phyloP scores from a whole-genome alignment of 805 yeast species.

The Lipomyces mesembrius region DNA sequence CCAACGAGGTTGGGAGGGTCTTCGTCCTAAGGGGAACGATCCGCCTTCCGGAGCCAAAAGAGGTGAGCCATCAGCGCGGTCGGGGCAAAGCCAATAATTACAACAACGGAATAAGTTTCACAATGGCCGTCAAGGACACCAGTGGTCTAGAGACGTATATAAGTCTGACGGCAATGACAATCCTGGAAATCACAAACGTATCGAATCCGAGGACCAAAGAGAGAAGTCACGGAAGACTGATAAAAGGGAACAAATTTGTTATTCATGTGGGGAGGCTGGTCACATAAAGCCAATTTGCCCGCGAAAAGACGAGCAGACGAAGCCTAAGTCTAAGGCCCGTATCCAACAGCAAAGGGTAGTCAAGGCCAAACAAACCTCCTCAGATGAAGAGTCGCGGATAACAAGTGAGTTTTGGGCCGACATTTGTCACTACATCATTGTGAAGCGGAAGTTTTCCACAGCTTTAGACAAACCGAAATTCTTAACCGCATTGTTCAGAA shows the following conservation, averaged over 20 bases:
- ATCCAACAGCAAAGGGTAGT: too few relatives aligned
- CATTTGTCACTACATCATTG: background rate
- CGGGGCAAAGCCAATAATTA: background rate
- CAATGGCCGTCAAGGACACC: background rate
- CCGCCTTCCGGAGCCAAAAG: too few relatives aligned
- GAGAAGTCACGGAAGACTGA: background rate
- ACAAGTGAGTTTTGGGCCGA: slow-evolving; percentile 31
- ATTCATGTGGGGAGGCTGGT: background rate
- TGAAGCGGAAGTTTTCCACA: background rate
- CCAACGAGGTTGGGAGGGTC: background rate
- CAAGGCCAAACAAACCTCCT: too few relatives aligned
- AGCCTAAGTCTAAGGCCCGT: too few relatives aligned
- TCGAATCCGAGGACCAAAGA: background rate
- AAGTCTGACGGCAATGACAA: background rate
- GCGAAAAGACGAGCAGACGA: too few relatives aligned
- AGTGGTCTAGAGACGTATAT: background rate
- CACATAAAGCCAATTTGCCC: background rate
- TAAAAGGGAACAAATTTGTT: background rate
- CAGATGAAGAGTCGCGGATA: slow-evolving; percentile 13
- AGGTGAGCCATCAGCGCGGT: too few relatives aligned
- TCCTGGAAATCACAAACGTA: background rate
- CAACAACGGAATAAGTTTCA: background rate
- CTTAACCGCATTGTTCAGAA: slow-evolving; percentile 1
- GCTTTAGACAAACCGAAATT: slow-evolving; percentile 8
- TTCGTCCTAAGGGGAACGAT: too few relatives aligned